A percentile compares a stretch with the other conserved stretches of the same genome.
These are phyloP conservation scores for Lactarius evosmus DNA, from an alignment of 768 basidiomycete genomes.

Conservation along the genomic window DNA sequence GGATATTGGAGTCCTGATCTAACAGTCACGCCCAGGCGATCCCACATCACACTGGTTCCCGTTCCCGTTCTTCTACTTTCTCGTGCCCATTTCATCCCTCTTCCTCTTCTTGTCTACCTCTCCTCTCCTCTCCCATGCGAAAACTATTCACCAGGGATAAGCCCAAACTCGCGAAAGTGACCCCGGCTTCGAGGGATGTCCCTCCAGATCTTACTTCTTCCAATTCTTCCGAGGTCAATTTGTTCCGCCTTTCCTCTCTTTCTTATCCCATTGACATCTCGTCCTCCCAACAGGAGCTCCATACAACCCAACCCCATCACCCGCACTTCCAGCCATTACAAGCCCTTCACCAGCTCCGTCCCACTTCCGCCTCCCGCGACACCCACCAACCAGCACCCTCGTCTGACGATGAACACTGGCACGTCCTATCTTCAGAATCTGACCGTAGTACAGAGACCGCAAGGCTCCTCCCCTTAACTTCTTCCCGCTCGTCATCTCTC, in stretches of 20 bases:
- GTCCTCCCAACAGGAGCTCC: conserved; percentile 11
- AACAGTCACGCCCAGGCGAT: conserved; percentile 10
- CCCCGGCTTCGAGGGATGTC: conserved; percentile 31
- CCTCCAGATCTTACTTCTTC: conserved; percentile 33
- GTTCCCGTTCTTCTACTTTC: background rate
- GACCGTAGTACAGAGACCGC: conserved; percentile 28
- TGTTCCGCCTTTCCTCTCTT: background rate
- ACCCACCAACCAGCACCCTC: conserved; percentile 33
- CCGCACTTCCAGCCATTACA: conserved; percentile 3
- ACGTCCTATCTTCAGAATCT: conserved; percentile 35
- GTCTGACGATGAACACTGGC: conserved; percentile 47
- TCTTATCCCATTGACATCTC: background rate
- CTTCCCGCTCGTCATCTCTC: conserved; percentile 52
- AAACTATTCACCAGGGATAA: conserved; percentile 57
- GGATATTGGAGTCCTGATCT: background rate
- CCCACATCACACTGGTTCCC: conserved; percentile 12
- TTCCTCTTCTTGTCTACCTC: background rate
- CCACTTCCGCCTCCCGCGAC: conserved; percentile 16
- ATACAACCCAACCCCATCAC: conserved; percentile 16
- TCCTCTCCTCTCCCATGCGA: conserved; percentile 43
- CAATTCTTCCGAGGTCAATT: conserved; percentile 33
- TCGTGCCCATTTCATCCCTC: background rate
- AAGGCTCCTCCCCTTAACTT: conserved; percentile 29
- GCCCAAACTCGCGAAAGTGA: conserved; percentile 38
- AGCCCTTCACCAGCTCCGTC: conserved; percentile 21